Evolutionary conservation across 1,139 yeast genomes (phyloP).

Genomic region (Suhomyces taliae): DNA sequence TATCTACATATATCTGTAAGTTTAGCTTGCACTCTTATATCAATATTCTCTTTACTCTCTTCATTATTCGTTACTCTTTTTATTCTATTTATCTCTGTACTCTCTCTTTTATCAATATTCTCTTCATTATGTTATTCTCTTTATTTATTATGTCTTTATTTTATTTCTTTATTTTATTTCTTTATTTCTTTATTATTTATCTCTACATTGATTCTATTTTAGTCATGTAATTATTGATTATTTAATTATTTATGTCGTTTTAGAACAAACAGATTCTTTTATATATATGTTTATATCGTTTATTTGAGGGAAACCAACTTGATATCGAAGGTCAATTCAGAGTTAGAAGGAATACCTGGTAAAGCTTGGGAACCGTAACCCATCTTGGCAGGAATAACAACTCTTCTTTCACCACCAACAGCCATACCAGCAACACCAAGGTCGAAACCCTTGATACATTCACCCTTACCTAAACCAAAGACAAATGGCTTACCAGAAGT

Average conservation of each 20-base stretch:
- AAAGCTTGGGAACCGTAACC: constrained; percentile 93
- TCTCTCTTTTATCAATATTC: too few relatives aligned
- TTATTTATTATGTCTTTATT: too few relatives aligned
- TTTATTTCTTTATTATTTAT: too few relatives aligned
- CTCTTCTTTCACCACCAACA: constrained; percentile 98
- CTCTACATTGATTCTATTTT: too few relatives aligned
- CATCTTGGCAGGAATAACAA: constrained; percentile 91
- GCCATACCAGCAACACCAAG: constrained; percentile 98
- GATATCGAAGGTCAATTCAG: constrained; percentile 93
- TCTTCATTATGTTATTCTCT: too few relatives aligned
- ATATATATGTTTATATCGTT: constrained; percentile 6
- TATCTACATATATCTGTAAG: too few relatives aligned
- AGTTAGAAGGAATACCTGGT: constrained; percentile 97
- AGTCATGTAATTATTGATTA: neutral
- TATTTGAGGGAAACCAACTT: constrained; percentile 89
- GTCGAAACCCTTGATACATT: constrained; percentile 98
- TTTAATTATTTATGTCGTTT: neutral
- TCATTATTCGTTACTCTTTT: too few relatives aligned
- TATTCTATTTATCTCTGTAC: too few relatives aligned
- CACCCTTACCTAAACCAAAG: constrained; percentile 93
- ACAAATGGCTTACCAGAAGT: constrained; percentile 94
- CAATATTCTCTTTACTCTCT: too few relatives aligned
- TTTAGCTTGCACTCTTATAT: too few relatives aligned
- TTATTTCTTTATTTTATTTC: too few relatives aligned
- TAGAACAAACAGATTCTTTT: neutral